Conservation (phyloP, 1,284 basidiomycete species). For the Garcileccinum viscosum region DNA sequence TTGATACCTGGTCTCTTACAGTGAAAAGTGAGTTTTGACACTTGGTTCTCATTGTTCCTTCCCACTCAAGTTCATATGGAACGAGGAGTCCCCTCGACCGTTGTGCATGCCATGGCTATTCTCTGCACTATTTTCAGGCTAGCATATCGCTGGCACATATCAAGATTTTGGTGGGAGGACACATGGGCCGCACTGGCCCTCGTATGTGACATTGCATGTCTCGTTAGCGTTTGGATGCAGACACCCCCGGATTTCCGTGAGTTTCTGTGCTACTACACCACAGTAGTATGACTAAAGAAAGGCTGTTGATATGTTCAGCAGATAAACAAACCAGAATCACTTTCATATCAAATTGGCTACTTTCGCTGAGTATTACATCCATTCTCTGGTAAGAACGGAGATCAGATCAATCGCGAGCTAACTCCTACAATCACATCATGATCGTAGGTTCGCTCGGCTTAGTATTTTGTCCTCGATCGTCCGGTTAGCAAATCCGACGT, state of each 20-base stretch:
- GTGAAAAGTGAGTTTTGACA: slow-evolving; percentile 19
- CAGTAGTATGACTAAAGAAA: neutral
- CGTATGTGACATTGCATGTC: slow-evolving; percentile 27
- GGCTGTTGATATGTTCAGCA: too few relatives aligned
- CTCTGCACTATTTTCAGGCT: slow-evolving; percentile 27
- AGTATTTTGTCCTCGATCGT: slow-evolving; percentile 34
- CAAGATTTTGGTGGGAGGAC: slow-evolving; percentile 34
- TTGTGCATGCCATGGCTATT: slow-evolving; percentile 24
- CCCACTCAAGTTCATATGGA: neutral
- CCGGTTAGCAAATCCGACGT: slow-evolving; percentile 25
- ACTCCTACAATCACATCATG: neutral
- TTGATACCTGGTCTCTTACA: slow-evolving; percentile 13
- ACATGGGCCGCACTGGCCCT: slow-evolving; percentile 33
- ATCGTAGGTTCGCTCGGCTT: slow-evolving; percentile 30
- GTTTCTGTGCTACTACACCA: neutral
- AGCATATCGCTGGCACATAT: slow-evolving; percentile 26
- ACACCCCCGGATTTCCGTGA: neutral
- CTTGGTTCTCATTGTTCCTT: neutral
- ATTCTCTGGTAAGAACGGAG: slow-evolving; percentile 25
- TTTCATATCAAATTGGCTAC: slow-evolving; percentile 19
- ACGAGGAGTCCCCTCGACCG: slow-evolving; percentile 25
- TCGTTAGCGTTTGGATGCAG: slow-evolving; percentile 27
- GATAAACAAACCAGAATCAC: neutral
- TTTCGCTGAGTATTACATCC: slow-evolving; percentile 26
- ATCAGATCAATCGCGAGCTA: neutral